Percentiles rank a stretch among this genome's conserved stretches.
Evolutionary conservation across 495 filamentous ascomycete species (phyloP).

Genomic region (Penicillium simplicissimum): DNA sequence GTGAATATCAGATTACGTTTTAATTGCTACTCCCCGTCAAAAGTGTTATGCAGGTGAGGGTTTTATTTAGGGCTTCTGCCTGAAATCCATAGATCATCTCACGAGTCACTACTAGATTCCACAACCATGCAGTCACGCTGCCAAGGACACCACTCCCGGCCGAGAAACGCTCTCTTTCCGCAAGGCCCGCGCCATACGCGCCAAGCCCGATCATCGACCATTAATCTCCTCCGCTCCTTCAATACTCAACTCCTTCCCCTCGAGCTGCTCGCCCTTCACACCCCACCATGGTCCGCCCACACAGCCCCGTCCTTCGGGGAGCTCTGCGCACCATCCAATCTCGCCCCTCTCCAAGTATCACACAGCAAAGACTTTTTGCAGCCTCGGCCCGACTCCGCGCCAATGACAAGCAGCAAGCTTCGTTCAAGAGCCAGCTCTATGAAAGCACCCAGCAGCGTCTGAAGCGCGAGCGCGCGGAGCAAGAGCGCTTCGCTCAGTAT

Average conservation of each 20-base stretch:
- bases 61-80: too few species aligned
- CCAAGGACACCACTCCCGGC: neutral
- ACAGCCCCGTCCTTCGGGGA: slow-evolving; percentile 20
- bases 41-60: too few species aligned
- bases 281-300: slow-evolving; percentile 22
- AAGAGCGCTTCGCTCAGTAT: slow-evolving; percentile 61
- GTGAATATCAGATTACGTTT: too few species aligned
- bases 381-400: slow-evolving; percentile 20
- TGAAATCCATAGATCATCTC: neutral
- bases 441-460: slow-evolving; percentile 78
- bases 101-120: neutral
- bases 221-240: neutral
- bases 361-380: slow-evolving; percentile 28
- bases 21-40: too few species aligned
- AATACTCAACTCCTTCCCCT: slow-evolving; percentile 2
- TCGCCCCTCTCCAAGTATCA: slow-evolving; percentile 10
- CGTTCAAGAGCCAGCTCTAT: slow-evolving; percentile 85
- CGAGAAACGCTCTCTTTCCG: slow-evolving; percentile 6
- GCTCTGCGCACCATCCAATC: slow-evolving; percentile 26
- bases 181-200: slow-evolving; percentile 3
- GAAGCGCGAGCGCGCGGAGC: slow-evolving; percentile 69
- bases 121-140: neutral
- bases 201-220: slow-evolving; percentile 4
- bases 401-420: slow-evolving; percentile 37
- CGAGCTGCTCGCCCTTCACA: slow-evolving; percentile 10